Evolutionary conservation across 1,139 yeast species (phyloP), one percentile per base, ranked within the genome.

Genomic region (Saccharomyces uvarum): DNA sequence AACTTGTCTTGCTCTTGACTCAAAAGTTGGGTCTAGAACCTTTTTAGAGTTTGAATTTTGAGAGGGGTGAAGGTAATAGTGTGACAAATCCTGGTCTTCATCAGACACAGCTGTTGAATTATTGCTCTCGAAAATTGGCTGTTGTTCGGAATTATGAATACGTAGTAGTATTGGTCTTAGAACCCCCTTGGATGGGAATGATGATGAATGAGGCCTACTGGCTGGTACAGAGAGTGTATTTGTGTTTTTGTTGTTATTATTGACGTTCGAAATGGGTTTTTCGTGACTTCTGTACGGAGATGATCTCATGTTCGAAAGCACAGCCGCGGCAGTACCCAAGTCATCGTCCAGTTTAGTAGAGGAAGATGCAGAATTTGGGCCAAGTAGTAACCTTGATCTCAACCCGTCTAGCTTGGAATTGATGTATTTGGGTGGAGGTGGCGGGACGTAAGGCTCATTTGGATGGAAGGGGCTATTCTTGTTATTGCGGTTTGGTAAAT

Each of bases 341-440:
- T 64, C 66, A 19, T 62, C 66, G 41, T 58, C 61, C 5, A 55
- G 55, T 33, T 54, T 55, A 4, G 58, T 51, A 2, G 59, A 44
- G 16, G 54, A 48, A 48, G 51, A 32, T n/a, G 51, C 24, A 19
- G 57, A 49, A 29, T 58, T 54, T 26, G 69, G 66, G 47, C 62
- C 60, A 33, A 61, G 54, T 26, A 68, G 54, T 26, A 67, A 53
- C 48, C 70, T 56, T 16, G 64, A 58, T 47, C 69, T 53, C 32
- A 67, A 52, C n/a, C 60, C 71, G 51, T 68, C 70, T 41, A 68
- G 58, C 54, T 64, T 67, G 8, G 71, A 65, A 55, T 67, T 67
- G 54, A 66, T 63, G 47, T 56, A 62, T 50, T 63, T 62, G n/a
- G 71, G 70, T 38, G 66, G 64, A 2, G 62, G 62, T 38, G 61